Conservation (phyloP, 2,329 filamentous ascomycete genomes). For the Colletotrichum theobromicola region DNA sequence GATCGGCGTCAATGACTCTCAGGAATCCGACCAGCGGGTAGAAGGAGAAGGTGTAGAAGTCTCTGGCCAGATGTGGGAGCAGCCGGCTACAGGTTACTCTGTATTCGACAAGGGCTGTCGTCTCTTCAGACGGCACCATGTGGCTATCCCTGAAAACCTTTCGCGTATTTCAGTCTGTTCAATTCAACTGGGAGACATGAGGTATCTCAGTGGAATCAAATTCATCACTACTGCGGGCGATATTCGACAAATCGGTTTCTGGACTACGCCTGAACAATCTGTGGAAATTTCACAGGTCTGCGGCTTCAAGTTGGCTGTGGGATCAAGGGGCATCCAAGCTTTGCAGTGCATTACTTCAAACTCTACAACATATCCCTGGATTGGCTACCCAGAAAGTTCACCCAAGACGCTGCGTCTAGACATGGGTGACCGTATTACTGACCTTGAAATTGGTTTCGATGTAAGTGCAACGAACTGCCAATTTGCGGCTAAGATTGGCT, state of each 20-base stretch:
- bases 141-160: neutral
- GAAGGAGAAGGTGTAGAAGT: neutral
- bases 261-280: neutral
- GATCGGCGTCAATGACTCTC: neutral
- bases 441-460: neutral
- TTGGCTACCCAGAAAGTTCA: neutral
- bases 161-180: neutral
- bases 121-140: neutral
- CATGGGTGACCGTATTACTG: neutral
- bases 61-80: neutral
- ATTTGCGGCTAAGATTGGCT: neutral
- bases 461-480: neutral
- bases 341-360: neutral
- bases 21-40: neutral
- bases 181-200: neutral
- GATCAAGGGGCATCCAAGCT: neutral
- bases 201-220: neutral
- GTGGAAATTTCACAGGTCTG: neutral
- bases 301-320: neutral
- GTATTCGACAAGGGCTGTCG: neutral
- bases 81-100: neutral
- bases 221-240: neutral
- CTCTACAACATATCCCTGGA: neutral
- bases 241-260: neutral
- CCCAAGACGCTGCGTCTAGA: neutral